Base-by-base conservation (phyloP, 1,139 yeast species). In the Candida sanyaensis region DNA sequence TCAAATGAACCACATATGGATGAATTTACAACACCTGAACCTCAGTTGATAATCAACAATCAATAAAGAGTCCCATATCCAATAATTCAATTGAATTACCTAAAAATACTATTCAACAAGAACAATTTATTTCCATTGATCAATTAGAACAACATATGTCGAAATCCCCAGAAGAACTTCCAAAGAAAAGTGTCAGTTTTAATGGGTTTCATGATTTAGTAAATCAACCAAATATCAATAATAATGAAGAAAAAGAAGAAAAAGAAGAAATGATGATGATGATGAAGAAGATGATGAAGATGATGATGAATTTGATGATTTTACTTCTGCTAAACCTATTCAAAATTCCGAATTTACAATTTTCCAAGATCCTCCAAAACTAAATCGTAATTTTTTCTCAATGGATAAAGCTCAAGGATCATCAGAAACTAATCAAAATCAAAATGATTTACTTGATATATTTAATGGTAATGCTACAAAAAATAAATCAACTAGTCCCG, bases 301-400 rank as follows among this genome's bases (percentile, higher is more conserved):
- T 7, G 55, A 52, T 21, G 63, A 54, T 13, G 59, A 60, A 3
- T 59, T 62, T 47, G 57, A 58, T 28, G 62, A 57, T 9, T 62
- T 64, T 40, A 52, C 57, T 6, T 46, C 57, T 6, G 53, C 62
- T 2, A 52, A 57, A 30, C 48, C 45, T 17, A 37, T 30, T 8
- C 13, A 27, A 9, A n/a, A 45, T 9, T 30, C 29, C 12, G 46
- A 44, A 41, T 34, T 48, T 12, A 37, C 41, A 37, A 41, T 41
- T 12, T 33, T 32, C 21, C 41, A 45, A 38, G 43, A 37, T 24
- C 37, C 46, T 2, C 43, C 52, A 5, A 44, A 49, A 30, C 12
- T 42, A 12, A 36, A 41, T 17, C 52, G 44, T 32, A 48, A 49
- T 31, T 49, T 51, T 42, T 44, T 51, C 26, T 45, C 52, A 13